phyloP scores from a whole-genome alignment of 352 stramenopile genomes.

The Phytopythium boreale region DNA sequence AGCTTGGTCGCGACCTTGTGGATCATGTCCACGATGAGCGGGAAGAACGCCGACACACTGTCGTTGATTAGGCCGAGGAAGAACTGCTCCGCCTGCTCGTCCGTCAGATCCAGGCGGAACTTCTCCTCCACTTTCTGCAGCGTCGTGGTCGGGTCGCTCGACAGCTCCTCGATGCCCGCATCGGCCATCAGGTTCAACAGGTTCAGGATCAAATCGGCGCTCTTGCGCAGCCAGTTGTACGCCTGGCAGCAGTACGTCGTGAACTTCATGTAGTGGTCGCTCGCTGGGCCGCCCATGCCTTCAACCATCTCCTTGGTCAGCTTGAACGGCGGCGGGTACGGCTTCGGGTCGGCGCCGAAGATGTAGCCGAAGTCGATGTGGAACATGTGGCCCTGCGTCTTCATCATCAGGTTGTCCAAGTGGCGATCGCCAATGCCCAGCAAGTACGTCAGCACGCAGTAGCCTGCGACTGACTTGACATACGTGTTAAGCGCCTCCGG shows the following conservation, averaged over 20 bases:
- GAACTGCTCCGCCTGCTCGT: conserved; percentile 97
- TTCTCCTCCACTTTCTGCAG: conserved; percentile 93
- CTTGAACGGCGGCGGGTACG: conserved; percentile 97
- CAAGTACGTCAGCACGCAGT: conserved; percentile 99
- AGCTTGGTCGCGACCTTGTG: conserved; percentile 81
- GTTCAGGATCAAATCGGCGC: conserved; percentile 97
- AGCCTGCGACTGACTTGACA: conserved; percentile 97
- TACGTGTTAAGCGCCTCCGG: conserved; percentile 95
- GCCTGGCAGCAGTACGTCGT: conserved; percentile 92
- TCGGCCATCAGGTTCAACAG: conserved; percentile 99
- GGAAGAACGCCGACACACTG: conserved; percentile 91
- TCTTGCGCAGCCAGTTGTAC: conserved; percentile 96
- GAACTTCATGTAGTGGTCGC: conserved; percentile 92
- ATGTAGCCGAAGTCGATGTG: conserved; percentile 99
- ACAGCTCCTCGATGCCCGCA: conserved; percentile 95
- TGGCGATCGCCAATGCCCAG: conserved; percentile 99
- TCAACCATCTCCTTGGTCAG: conserved; percentile 98
- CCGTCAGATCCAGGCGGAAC: conserved; percentile 96
- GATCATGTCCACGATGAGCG: conserved; percentile 85
- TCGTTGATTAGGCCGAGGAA: conserved; percentile 96
- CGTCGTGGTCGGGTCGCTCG: conserved; percentile 79
- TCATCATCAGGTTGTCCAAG: conserved; percentile 99
- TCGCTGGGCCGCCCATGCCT: conserved; percentile 93
- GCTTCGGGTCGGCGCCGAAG: conserved; percentile 98
- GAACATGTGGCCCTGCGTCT: conserved; percentile 95